Percentiles rank a stretch among this genome's conserved stretches.
Evolutionary conservation across 2,329 filamentous ascomycete genomes (phyloP).

Genomic region (Diaporthe caulivora): DNA sequence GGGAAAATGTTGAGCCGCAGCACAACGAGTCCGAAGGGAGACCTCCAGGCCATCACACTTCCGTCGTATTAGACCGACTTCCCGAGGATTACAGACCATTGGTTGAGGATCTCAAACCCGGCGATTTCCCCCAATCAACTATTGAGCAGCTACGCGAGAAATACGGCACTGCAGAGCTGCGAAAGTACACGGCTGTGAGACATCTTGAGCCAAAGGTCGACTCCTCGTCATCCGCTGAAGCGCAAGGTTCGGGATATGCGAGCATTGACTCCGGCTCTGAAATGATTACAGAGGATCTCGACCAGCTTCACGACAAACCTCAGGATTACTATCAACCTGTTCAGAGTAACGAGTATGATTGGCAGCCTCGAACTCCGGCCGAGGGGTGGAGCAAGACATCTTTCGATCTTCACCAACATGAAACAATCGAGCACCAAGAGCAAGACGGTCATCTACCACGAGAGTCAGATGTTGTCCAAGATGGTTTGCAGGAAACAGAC

Average conservation of each 20-base stretch:
- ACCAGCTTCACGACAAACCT: background rate
- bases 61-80: slow-evolving; percentile 32
- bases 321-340: background rate
- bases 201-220: slow-evolving; percentile 43
- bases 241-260: background rate
- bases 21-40: slow-evolving; percentile 26
- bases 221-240: slow-evolving; percentile 6
- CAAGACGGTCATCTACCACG: slow-evolving; percentile 47
- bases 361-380: background rate
- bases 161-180: slow-evolving; percentile 38
- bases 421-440: slow-evolving; percentile 48
- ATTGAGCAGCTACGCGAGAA: slow-evolving; percentile 23
- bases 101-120: slow-evolving; percentile 20
- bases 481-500: slow-evolving; percentile 55
- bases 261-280: background rate
- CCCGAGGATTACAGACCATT: slow-evolving; percentile 6
- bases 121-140: background rate
- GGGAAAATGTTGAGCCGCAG: slow-evolving; percentile 46
- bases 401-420: slow-evolving; percentile 50
- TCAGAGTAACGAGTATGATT: slow-evolving; percentile 18
- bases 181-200: slow-evolving; percentile 42
- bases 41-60: slow-evolving; percentile 46
- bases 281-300: background rate
- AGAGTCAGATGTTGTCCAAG: slow-evolving; percentile 49
- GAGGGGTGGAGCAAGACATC: slow-evolving; percentile 50